Evolutionary conservation across 495 filamentous ascomycete species (phyloP).

Genomic region (Trichoderma gamsii): DNA sequence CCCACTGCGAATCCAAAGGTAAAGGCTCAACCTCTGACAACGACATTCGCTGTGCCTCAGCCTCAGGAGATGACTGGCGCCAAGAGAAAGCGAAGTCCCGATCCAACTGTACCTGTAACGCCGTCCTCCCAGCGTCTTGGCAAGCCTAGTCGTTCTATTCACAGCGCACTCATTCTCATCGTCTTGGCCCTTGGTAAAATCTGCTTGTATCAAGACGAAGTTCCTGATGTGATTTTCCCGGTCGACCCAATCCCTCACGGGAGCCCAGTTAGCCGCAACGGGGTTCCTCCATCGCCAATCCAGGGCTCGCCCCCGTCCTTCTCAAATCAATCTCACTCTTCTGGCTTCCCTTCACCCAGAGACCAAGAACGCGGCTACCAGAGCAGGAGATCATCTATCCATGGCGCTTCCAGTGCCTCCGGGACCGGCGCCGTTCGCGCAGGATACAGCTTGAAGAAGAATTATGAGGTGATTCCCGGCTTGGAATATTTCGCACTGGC

Average conservation of each 20-base stretch:
- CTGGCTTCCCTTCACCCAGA: constrained; percentile 42
- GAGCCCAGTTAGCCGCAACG: constrained; percentile 45
- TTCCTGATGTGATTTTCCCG: constrained; percentile 55
- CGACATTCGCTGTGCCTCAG: constrained; percentile 20
- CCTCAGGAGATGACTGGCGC: constrained; percentile 31
- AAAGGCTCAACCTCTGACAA: constrained; percentile 21
- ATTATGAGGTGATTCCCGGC: constrained; percentile 85
- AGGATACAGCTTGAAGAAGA: constrained; percentile 41
- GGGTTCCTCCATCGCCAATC: constrained; percentile 40
- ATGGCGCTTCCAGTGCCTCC: constrained; percentile 24
- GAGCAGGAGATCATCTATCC: constrained; percentile 41
- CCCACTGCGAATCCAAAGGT: constrained; percentile 21
- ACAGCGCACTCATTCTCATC: constrained; percentile 72
- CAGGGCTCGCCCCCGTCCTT: constrained; percentile 45
- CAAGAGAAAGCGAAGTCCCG: constrained; percentile 57
- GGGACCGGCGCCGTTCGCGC: constrained; percentile 18
- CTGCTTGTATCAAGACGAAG: constrained; percentile 54
- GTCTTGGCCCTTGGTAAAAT: constrained; percentile 84
- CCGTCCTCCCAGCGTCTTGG: constrained; percentile 31
- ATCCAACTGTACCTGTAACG: constrained; percentile 23
- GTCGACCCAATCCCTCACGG: constrained; percentile 32
- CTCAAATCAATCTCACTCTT: constrained; percentile 33
- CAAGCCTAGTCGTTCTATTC: constrained; percentile 52
- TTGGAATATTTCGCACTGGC: constrained; percentile 83
- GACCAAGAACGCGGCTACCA: constrained; percentile 36